These are phyloP conservation scores for Pyricularia sp. DNA, from an alignment of 2,329 filamentous ascomycete genomes.

Conservation along the genomic window DNA sequence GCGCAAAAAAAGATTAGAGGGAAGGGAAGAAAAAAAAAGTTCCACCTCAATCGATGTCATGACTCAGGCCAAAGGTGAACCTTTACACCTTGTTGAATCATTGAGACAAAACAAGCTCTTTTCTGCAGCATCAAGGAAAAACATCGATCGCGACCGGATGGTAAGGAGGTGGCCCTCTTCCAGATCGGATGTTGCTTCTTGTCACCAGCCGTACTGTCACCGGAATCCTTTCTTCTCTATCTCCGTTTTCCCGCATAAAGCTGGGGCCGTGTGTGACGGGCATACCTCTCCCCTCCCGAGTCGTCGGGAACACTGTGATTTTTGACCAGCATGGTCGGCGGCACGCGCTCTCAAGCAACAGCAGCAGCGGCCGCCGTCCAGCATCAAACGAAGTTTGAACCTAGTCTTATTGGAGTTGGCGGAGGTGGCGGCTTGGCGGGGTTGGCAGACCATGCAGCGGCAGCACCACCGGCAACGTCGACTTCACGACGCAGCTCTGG, in stretches of 20 bases:
- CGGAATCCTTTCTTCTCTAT: neutral
- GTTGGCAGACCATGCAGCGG: constrained; percentile 2
- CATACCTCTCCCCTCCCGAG: neutral
- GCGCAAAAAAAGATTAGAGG: neutral
- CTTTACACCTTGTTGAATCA: neutral
- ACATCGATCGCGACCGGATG: neutral
- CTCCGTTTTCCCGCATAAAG: neutral
- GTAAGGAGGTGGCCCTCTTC: too few relatives aligned
- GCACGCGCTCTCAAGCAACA: neutral
- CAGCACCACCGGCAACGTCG: neutral
- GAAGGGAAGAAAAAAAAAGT: neutral
- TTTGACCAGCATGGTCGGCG: neutral
- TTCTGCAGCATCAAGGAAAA: neutral
- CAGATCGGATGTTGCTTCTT: too few relatives aligned
- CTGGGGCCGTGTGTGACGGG: neutral
- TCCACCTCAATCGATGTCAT: neutral
- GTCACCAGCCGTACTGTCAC: neutral
- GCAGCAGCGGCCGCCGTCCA: neutral
- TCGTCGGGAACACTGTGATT: neutral
- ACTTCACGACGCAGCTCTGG: neutral
- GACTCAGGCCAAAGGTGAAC: neutral
- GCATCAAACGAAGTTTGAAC: neutral
- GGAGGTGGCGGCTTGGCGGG: neutral
- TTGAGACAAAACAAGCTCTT: neutral
- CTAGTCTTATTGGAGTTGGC: neutral